Conservation (phyloP, 148 eudicot species). For the Rhododendron vialii region DNA sequence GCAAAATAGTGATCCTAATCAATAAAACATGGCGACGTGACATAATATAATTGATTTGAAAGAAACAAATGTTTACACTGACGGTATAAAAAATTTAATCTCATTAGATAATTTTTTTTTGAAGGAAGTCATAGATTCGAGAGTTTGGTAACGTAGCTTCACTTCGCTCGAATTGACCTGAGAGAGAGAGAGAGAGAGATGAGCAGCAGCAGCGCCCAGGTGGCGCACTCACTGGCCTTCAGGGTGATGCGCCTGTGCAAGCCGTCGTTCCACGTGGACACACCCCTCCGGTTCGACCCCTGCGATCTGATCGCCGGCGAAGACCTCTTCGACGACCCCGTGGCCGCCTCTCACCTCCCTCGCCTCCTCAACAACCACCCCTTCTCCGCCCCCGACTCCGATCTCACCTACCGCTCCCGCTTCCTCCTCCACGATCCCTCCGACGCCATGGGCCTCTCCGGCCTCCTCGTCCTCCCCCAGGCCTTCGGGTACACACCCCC, state of each 20-base stretch:
- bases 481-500: constrained; percentile 60
- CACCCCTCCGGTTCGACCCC: constrained; percentile 78
- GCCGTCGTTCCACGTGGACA: constrained; percentile 79
- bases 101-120: too few species aligned
- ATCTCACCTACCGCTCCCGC: constrained; percentile 61
- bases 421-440: constrained; percentile 56
- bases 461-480: constrained; percentile 91
- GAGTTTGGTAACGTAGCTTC: too few species aligned
- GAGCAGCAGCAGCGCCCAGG: constrained; percentile 31
- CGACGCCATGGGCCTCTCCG: constrained; percentile 73
- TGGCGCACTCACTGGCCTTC: constrained; percentile 79
- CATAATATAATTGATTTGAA: too few species aligned
- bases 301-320: constrained; percentile 82
- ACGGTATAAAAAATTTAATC: too few species aligned
- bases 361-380: constrained; percentile 32
- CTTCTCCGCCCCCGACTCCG: constrained; percentile 23
- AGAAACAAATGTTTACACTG: too few species aligned
- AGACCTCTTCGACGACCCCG: constrained; percentile 57
- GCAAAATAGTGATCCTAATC: too few species aligned
- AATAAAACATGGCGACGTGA: too few species aligned
- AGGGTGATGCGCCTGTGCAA: constrained; percentile 89
- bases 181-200: constrained; percentile 20
- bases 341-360: constrained; percentile 36
- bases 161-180: too few species aligned
- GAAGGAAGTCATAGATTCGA: too few species aligned